Evolutionary conservation across 305 asterid species (phyloP).

Genomic region (Salvia sclarea): DNA sequence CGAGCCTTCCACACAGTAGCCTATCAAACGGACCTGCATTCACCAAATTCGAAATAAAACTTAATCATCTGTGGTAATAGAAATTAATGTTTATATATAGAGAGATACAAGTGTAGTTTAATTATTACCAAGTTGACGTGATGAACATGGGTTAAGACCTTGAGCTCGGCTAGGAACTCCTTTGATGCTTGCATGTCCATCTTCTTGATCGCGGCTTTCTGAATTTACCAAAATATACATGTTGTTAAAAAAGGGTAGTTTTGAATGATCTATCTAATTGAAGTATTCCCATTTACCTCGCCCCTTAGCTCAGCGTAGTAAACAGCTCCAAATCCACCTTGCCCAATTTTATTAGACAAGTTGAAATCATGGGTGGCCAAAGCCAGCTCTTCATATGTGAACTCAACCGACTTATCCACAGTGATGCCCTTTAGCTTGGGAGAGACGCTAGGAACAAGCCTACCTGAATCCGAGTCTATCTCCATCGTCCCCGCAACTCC

Average conservation of each 20-base stretch:
- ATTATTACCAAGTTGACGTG: conserved; percentile 79
- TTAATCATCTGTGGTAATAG: too few relatives aligned
- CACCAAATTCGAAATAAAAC: neutral
- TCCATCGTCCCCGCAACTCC: conserved; percentile 36
- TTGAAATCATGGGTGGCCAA: conserved; percentile 59
- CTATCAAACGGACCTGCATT: conserved; percentile 78
- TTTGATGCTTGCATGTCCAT: conserved; percentile 95
- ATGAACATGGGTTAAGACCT: conserved; percentile 83
- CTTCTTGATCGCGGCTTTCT: conserved; percentile 84
- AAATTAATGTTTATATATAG: neutral
- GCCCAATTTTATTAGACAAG: conserved; percentile 66
- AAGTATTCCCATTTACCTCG: conserved; percentile 57
- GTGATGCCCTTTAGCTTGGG: conserved; percentile 58
- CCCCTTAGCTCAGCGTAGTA: conserved; percentile 73
- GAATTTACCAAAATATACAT: conserved; percentile 26
- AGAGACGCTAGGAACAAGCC: conserved; percentile 34
- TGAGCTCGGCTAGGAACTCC: conserved; percentile 80
- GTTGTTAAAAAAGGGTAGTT: too few relatives aligned
- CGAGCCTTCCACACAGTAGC: conserved; percentile 76
- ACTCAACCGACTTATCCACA: conserved; percentile 81
- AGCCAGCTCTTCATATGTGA: conserved; percentile 67
- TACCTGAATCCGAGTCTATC: conserved; percentile 43
- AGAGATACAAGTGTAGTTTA: neutral
- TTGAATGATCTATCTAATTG: too few relatives aligned
- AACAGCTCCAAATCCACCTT: conserved; percentile 89